Evolutionary conservation across 176 grass and related monocot genomes (phyloP).

Genomic region (Saccharum officinarum): DNA sequence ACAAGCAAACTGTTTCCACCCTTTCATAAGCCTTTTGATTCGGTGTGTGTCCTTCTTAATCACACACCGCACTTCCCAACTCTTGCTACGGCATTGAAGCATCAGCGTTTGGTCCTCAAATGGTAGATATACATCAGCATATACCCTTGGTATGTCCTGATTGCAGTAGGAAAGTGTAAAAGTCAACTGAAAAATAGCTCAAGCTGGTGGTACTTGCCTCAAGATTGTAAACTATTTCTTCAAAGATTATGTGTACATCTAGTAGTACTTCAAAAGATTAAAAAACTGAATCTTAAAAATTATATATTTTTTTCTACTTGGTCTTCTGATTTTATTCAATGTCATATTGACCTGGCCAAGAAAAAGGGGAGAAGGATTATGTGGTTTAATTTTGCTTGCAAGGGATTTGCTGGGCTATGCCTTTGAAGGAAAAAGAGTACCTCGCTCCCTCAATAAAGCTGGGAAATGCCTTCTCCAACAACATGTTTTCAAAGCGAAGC

Average conservation of each 20-base stretch:
- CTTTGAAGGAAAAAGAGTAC: background rate
- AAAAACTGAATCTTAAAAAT: background rate
- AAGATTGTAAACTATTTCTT: background rate
- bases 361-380: background rate
- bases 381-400: background rate
- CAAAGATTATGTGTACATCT: background rate
- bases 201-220: background rate
- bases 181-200: background rate
- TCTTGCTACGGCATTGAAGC: slow-evolving; percentile 9
- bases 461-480: background rate
- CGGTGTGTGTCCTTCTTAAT: accelerated
- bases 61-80: slow-evolving; percentile 9
- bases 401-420: background rate
- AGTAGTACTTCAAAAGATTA: background rate
- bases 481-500: background rate
- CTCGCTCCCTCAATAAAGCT: background rate
- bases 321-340: background rate
- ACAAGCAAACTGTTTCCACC: slow-evolving; percentile 28
- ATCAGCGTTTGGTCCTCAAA: background rate
- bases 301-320: background rate
- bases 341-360: background rate
- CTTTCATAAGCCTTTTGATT: background rate
- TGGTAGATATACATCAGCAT: slow-evolving; percentile 18
- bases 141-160: background rate
- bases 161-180: background rate